Base-by-base conservation (phyloP, 2,329 filamentous ascomycete genomes). In the Magnaporthiopsis incrustans region DNA sequence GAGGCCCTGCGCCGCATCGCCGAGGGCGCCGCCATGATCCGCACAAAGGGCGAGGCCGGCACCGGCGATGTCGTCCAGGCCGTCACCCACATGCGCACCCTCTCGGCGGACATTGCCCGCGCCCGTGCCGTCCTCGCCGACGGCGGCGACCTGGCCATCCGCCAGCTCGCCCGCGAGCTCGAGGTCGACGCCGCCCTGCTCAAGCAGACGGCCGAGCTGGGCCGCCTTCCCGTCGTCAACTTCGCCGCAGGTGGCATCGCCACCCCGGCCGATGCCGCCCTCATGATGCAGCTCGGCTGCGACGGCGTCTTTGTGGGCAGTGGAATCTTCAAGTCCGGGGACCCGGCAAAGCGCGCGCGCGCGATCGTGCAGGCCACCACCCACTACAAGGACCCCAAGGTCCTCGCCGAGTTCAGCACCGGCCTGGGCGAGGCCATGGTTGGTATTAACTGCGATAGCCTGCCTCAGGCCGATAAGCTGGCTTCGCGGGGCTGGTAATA, bases 241-340 rank as follows among this genome's bases (percentile, higher is more conserved):
- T 98, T 99, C 71, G 95, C 95, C 0, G 95, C 95, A 4, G 95
- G 95, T n/a, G 95, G 95, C 65, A 90, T 99, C n/a, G 95, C 95
- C n/a, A 99, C 95, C 1, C 95, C 95, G 0, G 95, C 95, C 0
- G 95, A 99, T 77, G 95, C 95, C 0, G 95, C 95, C 2, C 82
- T 99, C 66, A 79, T 99, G 94, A 99, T 99, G 95, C 94, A 98
- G 82, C 82, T 99, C 68, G 95, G 95, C 66, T 98, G 95, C 74
- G 95, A 99, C 73, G 95, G 95, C 65, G 95, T 99, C 50, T 99
- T 99, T 74, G 95, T 99, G 50, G 95, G 95, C 33, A 92, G 88
- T 65, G 95, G 95, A 33, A 98, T 98, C 77, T 99, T 99, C 86
- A 98, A 98, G 86, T 91, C 87, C 6, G 94, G 94, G 25, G 89